These are phyloP conservation scores for Amanita pseudoporphyria DNA, from an alignment of 768 basidiomycete genomes.

Conservation along the genomic window DNA sequence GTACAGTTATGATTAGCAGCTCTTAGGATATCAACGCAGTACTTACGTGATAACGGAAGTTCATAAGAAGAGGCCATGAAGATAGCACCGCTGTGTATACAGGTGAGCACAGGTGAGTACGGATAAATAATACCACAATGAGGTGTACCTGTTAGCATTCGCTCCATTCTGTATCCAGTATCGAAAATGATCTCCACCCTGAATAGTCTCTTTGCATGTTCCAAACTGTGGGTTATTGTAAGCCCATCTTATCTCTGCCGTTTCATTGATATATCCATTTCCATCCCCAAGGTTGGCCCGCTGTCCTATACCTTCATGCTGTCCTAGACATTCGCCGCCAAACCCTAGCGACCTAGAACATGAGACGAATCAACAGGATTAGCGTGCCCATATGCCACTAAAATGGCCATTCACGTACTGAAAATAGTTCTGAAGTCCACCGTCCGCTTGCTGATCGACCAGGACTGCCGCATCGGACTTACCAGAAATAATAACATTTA, in stretches of 20 bases:
- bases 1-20: not conserved
- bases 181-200: conserved; percentile 83
- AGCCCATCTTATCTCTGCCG: conserved; percentile 76
- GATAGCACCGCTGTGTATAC: conserved; percentile 41
- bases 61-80: conserved; percentile 76
- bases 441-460: conserved; percentile 44
- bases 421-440: conserved; percentile 78
- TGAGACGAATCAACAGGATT: not conserved
- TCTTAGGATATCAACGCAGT: not conserved
- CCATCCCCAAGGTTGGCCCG: conserved; percentile 80
- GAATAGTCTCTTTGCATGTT: conserved; percentile 74
- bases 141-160: conserved; percentile 43
- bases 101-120: conserved; percentile 14
- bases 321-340: conserved; percentile 75
- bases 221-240: conserved; percentile 78
- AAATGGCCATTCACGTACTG: conserved; percentile 37
- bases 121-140: not conserved
- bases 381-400: not conserved
- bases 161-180: conserved; percentile 81
- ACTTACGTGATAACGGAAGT: conserved; percentile 45
- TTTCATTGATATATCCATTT: conserved; percentile 62
- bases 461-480: conserved; percentile 66
- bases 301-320: conserved; percentile 62
- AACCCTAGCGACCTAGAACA: conserved; percentile 56
- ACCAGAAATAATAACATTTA: conserved; percentile 75